Conservation (phyloP, 2,329 filamentous ascomycete genomes). For the Stagonosporopsis chrysanthemi region DNA sequence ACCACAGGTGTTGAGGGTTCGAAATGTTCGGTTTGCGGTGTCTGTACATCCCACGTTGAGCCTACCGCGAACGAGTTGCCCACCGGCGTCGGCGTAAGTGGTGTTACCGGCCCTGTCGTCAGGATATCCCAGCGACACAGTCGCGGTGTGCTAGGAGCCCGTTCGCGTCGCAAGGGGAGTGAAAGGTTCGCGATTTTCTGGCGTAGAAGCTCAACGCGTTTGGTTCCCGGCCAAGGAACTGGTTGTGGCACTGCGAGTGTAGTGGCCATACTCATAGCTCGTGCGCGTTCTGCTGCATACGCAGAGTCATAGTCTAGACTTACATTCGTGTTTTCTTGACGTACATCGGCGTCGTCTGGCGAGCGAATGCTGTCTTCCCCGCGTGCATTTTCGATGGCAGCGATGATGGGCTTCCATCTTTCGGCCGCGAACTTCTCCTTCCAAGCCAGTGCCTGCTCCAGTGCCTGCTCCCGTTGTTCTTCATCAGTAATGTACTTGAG, state of each 20-base stretch:
- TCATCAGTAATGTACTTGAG: constrained; percentile 22
- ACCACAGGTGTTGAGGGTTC: not conserved
- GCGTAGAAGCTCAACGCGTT: not conserved
- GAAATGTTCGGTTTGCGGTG: constrained; percentile 4
- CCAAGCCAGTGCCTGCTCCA: constrained; percentile 21
- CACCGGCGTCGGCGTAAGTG: constrained; percentile 20
- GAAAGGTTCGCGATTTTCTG: constrained; percentile 1
- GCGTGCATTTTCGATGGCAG: constrained; percentile 8
- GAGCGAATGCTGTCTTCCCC: constrained; percentile 10
- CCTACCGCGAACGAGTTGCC: constrained; percentile 30
- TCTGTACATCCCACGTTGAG: not conserved
- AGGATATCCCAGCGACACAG: constrained; percentile 26
- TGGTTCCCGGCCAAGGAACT: not conserved
- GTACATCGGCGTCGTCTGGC: not conserved
- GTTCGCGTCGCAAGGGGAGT: not conserved
- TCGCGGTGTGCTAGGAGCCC: constrained; percentile 16
- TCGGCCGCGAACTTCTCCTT: constrained; percentile 21
- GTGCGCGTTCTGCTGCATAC: not conserved
- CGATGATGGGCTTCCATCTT: constrained; percentile 17
- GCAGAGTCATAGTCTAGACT: not conserved
- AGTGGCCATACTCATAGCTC: constrained; percentile 3
- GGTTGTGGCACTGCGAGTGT: constrained; percentile 6
- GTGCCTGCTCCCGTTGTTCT: constrained; percentile 14
- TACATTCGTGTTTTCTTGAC: not conserved
- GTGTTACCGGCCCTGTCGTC: constrained; percentile 18